Conservation (phyloP, 1,284 basidiomycete species). For the Trametes polyzona region DNA sequence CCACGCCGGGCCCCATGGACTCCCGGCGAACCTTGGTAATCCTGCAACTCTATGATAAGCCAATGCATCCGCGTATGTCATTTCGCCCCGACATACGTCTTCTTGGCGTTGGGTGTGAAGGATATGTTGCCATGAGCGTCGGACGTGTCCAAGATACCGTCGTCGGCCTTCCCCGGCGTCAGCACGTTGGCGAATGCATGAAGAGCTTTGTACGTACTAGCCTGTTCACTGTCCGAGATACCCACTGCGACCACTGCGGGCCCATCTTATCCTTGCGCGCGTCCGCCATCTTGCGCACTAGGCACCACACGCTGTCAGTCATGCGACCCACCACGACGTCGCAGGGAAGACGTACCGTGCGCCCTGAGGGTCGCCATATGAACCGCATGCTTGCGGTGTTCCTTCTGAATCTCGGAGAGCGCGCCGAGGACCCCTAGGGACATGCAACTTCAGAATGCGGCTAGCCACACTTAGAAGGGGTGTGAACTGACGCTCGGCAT, state of each 20-base stretch:
- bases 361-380: slow-evolving; percentile 52
- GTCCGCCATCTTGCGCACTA: slow-evolving; percentile 52
- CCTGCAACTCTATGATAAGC: slow-evolving; percentile 26
- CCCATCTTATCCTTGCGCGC: slow-evolving; percentile 51
- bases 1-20: slow-evolving; percentile 30
- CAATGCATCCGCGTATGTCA: not conserved
- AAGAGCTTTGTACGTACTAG: slow-evolving; percentile 40
- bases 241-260: slow-evolving; percentile 53
- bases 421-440: slow-evolving; percentile 49
- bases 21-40: slow-evolving; percentile 41
- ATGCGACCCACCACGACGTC: not conserved
- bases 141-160: slow-evolving; percentile 45
- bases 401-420: slow-evolving; percentile 46
- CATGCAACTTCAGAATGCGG: slow-evolving; percentile 1
- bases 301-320: not conserved
- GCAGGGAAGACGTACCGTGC: slow-evolving; percentile 39
- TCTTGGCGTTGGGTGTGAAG: slow-evolving; percentile 49
- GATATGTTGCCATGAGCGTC: slow-evolving; percentile 40
- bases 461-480: not conserved
- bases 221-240: slow-evolving; percentile 50
- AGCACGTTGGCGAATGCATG: not conserved
- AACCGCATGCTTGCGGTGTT: slow-evolving; percentile 46
- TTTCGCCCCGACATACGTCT: slow-evolving; percentile 39
- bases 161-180: slow-evolving; percentile 39
- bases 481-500: slow-evolving; percentile 48